These are phyloP conservation scores for Fusarium sp. DNA, from an alignment of 2,329 filamentous ascomycete species.

Conservation along the genomic window DNA sequence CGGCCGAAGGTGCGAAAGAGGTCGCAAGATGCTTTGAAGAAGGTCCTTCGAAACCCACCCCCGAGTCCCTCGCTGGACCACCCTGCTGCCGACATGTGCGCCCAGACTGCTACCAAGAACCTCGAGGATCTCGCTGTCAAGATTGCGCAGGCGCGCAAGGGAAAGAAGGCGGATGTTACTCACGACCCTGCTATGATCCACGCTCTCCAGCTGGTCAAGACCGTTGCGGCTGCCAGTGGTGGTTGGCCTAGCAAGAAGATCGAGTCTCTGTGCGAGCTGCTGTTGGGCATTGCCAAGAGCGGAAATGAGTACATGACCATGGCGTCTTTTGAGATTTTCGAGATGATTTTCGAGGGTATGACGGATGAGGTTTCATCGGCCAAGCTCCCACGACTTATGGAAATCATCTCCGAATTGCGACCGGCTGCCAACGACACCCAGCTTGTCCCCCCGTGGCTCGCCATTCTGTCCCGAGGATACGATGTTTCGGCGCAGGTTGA, in stretches of 20 bases:
- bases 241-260: constrained; percentile 98
- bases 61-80: constrained; percentile 94
- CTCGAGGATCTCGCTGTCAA: constrained; percentile 78
- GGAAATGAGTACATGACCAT: constrained; percentile 97
- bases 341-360: constrained; percentile 95
- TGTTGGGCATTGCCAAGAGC: constrained; percentile 88
- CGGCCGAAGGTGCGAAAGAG: constrained; percentile 94
- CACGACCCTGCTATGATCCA: constrained; percentile 91
- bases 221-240: constrained; percentile 84
- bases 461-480: constrained; percentile 92
- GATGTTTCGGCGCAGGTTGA: constrained; percentile 91
- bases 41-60: constrained; percentile 84
- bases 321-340: constrained; percentile 96
- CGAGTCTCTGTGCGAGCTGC: constrained; percentile 87
- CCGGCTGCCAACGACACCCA: constrained; percentile 95
- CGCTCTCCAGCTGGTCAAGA: constrained; percentile 90
- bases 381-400: constrained; percentile 88
- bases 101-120: constrained; percentile 86
- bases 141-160: constrained; percentile 70
- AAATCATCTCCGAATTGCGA: constrained; percentile 91
- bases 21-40: constrained; percentile 87
- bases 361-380: constrained; percentile 85
- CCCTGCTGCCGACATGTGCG: constrained; percentile 95
- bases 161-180: constrained; percentile 68
- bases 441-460: constrained; percentile 94